Base-by-base conservation (phyloP, 2,329 filamentous ascomycete genomes). In the Colletotrichum truncatum region DNA sequence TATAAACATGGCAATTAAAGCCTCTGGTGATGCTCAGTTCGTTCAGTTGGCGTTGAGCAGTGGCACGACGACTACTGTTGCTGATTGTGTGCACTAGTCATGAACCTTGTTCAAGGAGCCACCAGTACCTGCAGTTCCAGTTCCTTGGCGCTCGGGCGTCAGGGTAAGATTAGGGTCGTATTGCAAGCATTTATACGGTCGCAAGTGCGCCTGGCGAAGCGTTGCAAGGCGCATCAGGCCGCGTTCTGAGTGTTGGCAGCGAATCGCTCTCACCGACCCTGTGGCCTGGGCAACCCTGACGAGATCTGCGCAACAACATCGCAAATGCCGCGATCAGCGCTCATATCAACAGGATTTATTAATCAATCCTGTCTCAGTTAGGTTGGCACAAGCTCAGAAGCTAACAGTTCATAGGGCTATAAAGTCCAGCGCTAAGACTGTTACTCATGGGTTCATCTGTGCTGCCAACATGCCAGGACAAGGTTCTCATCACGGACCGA, bases 141-240 rank as follows among this genome's bases (percentile, higher is more conserved):
- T 23, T 23, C 18, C 49, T 65, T 55, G 36, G 49, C 51, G 51
- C 10, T 14, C 51, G 36, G 49, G 53, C 41, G 18, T 45, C 57
- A 39, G 16, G 49, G 41, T 46, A 64, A 64, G 61, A 60, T 59
- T 56, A 62, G 32, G 32, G 62, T 65, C 62, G 49, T 51, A 62
- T 51, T 52, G 23, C 46, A 60, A 45, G 56, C 53, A 45, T 32
- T 23, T 21, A 46, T 23, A 21, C 46, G 38, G 23, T 39, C 34
- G 52, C 36, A 26, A 41, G 55, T 60, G 46, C n/a, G n/a, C 55
- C 54, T 59, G 39, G 55, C 55, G 58, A 55, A 28, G 62, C 56
- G 46, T 32, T 18, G 46, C 21, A 32, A 49, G 28, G 26, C 46
- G 38, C 18, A 6, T 26, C n/a, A 41, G 21, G 25, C 49, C 43